phyloP scores from a whole-genome alignment of 441 rosid species.

The Eutrema salsugineum region DNA sequence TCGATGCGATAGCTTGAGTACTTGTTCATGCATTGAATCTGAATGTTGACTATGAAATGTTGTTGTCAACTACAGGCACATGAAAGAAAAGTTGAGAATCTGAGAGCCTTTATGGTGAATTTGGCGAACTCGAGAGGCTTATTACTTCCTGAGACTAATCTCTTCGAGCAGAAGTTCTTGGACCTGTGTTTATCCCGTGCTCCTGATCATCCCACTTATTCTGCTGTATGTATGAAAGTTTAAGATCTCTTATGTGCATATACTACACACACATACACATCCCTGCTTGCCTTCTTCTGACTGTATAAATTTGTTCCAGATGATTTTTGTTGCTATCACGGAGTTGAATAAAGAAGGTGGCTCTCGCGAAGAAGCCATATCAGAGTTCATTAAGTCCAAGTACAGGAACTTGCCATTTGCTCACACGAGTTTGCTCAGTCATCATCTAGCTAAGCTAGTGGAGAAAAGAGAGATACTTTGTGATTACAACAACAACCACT shows the following conservation, averaged over 20 bases:
- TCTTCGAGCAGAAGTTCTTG: constrained; percentile 18
- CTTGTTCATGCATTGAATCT: neutral
- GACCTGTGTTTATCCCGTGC: constrained; percentile 19
- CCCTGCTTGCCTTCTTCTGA: neutral
- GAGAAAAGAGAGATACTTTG: constrained; percentile 25
- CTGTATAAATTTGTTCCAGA: constrained; percentile 11
- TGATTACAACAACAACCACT: constrained; percentile 9
- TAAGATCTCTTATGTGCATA: neutral
- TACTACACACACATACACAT: neutral
- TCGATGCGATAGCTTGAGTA: neutral
- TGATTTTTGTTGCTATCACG: constrained; percentile 26
- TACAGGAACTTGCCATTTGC: constrained; percentile 29
- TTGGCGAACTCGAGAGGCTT: constrained; percentile 21
- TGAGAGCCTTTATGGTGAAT: constrained; percentile 25
- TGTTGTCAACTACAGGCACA: constrained; percentile 4
- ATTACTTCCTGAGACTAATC: constrained; percentile 24
- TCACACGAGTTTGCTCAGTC: constrained; percentile 24
- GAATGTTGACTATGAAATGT: neutral
- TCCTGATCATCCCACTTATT: constrained; percentile 33
- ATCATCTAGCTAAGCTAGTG: constrained; percentile 27
- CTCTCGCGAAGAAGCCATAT: neutral
- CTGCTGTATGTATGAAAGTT: constrained; percentile 20
- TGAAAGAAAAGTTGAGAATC: constrained; percentile 25
- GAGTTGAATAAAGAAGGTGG: constrained; percentile 23
- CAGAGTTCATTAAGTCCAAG: constrained; percentile 13